Conservation (phyloP, 176 grass and related monocot species). For the Lolium multiflorum region DNA sequence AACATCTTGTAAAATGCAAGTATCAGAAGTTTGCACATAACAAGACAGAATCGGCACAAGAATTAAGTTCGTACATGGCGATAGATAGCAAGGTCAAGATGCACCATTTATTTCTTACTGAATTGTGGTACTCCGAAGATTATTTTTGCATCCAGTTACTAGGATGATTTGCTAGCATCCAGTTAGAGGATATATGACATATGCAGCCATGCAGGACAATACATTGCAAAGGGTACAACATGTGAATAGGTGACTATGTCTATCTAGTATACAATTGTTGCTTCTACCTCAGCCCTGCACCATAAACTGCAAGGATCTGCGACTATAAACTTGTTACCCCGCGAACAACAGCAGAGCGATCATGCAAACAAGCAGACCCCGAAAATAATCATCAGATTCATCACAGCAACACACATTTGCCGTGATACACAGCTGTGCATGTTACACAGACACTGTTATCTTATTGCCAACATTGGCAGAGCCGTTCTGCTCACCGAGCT, state of each 20-base stretch:
- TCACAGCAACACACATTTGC: neutral
- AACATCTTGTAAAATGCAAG: neutral
- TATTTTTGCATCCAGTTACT: neutral
- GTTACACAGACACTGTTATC: neutral
- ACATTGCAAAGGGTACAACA: constrained; percentile 29
- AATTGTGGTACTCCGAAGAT: neutral
- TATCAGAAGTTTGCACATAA: neutral
- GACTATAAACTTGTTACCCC: constrained; percentile 7
- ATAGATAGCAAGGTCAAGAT: neutral
- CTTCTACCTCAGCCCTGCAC: constrained; percentile 23
- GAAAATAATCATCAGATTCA: constrained; percentile 34
- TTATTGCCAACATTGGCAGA: constrained; percentile 30
- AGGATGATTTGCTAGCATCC: neutral
- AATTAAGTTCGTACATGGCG: too few species aligned
- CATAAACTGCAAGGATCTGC: constrained; percentile 36
- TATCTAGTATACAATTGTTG: constrained; percentile 29
- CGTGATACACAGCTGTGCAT: neutral
- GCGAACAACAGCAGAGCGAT: neutral
- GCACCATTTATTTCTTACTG: constrained; percentile 3
- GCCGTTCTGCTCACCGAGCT: constrained; percentile 62
- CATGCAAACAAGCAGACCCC: constrained; percentile 18
- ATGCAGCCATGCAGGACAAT: neutral
- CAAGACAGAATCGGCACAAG: too few species aligned
- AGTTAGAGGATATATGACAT: constrained; percentile 27
- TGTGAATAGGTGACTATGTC: constrained; percentile 21